Evolutionary conservation across 192 early-diverging fungal species (phyloP).

Genomic region (Backusella westeae): DNA sequence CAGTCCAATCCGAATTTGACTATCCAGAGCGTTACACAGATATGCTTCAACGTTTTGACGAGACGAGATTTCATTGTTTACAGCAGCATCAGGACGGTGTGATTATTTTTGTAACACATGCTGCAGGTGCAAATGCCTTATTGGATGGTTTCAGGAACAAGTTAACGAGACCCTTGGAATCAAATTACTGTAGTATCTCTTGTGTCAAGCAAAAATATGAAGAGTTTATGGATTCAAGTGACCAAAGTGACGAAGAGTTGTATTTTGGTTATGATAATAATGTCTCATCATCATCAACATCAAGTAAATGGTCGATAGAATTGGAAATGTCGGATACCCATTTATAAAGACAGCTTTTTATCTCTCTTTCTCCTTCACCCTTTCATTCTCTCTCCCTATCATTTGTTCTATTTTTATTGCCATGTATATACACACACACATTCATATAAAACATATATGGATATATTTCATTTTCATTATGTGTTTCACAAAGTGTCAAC

Average conservation of each 20-base stretch:
- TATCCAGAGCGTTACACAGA: conserved; percentile 30
- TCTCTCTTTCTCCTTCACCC: not conserved
- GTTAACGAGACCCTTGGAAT: conserved; percentile 18
- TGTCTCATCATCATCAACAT: not conserved
- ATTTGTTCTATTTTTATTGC: not conserved
- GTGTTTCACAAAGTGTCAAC: not conserved
- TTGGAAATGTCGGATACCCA: conserved; percentile 1
- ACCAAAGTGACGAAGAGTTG: conserved; percentile 17
- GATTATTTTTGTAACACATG: conserved; percentile 32
- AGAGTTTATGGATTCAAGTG: not conserved
- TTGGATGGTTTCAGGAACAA: conserved; percentile 27
- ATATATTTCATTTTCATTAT: not conserved
- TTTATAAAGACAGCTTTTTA: not conserved
- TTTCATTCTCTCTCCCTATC: not conserved
- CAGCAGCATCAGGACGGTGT: conserved; percentile 4
- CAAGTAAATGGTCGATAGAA: not conserved
- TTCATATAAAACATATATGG: not conserved
- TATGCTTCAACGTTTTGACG: conserved; percentile 34
- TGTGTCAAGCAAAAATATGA: not conserved
- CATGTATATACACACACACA: not conserved
- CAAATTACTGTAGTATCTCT: conserved; percentile 21
- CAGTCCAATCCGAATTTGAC: conserved; percentile 18
- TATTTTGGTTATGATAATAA: not conserved
- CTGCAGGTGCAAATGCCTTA: conserved; percentile 34
- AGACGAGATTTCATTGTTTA: conserved; percentile 14